Base-by-base conservation (phyloP, 306 rosid species). In the Trifolium repens region DNA sequence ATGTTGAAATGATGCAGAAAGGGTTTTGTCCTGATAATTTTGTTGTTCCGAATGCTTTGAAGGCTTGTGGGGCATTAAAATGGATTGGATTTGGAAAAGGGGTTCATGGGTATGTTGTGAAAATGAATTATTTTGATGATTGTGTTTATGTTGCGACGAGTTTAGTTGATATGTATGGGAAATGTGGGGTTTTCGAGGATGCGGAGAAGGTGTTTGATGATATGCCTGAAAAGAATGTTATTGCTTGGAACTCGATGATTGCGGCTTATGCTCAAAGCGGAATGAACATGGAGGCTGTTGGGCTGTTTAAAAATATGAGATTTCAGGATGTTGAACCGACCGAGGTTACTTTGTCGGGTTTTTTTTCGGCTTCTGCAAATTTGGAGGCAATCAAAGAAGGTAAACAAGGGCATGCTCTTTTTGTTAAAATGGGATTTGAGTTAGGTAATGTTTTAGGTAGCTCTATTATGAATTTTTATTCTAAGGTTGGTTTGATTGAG, bases 91-190 rank as follows among this genome's bases (percentile, higher is more conserved):
- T 87, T 14, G 98, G 96, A 27, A 90, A 71, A 78, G 90, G 84
- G 10, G 59, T 87, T 78, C 98, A 94, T 68, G 96, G 93, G 27
- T 87, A 55, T 22, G 85, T 76, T 10, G 61, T 83, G 19, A 94
- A 94, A 78, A 82, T 81, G 85, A 85, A 55, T 5, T 32, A 84
- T 42, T 77, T 84, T 2, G 69, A 72, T 16, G 81, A 61, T 30
- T 91, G 98, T 74, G 91, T 88, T 8, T 91, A 84, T 77, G 96
- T 91, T 22, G 82, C 88, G 6, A 87, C 88, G 76, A 84, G 96
- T 80, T 90, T 91, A 12, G 87, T 81, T 8, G 98, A 89, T 76
- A 93, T 91, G 97, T 93, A 93, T 72, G 98, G 98, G 3, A 94
- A 94, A 75, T 91, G 97, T 68, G 91, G 93, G 58, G 52, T 60